Evolutionary conservation across 352 stramenopile species (phyloP).

Genomic region (Phytopythium delawarense): DNA sequence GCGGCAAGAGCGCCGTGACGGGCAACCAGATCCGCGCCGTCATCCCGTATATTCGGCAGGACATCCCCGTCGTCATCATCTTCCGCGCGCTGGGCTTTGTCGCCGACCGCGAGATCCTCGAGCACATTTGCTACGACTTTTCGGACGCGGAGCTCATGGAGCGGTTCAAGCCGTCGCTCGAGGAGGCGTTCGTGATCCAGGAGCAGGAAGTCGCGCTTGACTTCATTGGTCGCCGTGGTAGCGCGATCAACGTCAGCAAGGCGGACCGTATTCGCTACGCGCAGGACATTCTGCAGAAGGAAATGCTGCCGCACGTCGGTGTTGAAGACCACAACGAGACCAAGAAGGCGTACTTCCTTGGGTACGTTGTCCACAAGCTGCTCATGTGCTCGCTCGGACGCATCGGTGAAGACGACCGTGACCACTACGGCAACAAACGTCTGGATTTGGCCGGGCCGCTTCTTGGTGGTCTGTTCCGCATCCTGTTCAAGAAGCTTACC

Average conservation of each 20-base stretch:
- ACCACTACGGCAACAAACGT: constrained; percentile 99
- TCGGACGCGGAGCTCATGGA: constrained; percentile 99
- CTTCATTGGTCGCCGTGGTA: constrained; percentile 97
- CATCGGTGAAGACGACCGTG: constrained; percentile 97
- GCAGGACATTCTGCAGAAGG: constrained; percentile 98
- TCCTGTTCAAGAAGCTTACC: constrained; percentile 98
- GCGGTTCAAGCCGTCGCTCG: constrained; percentile 96
- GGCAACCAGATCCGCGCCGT: constrained; percentile 98
- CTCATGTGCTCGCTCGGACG: constrained; percentile 98
- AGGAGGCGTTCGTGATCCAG: constrained; percentile 99
- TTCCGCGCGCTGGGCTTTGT: constrained; percentile 97
- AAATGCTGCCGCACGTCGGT: constrained; percentile 98
- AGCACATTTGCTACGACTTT: constrained; percentile 99
- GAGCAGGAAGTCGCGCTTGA: constrained; percentile 97
- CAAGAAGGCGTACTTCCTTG: constrained; percentile 97
- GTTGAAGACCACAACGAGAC: constrained; percentile 98
- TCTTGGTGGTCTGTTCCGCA: constrained; percentile 96
- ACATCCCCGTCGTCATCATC: constrained; percentile 99
- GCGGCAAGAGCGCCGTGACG: constrained; percentile 92
- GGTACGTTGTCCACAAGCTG: constrained; percentile 99
- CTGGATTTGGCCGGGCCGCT: constrained; percentile 98
- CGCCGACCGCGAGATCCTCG: constrained; percentile 98
- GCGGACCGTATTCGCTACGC: constrained; percentile 98
- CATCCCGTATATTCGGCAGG: constrained; percentile 97
- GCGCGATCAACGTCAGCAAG: constrained; percentile 94